Conservation (phyloP, 306 rosid genomes). For the Arachis hypogaea region DNA sequence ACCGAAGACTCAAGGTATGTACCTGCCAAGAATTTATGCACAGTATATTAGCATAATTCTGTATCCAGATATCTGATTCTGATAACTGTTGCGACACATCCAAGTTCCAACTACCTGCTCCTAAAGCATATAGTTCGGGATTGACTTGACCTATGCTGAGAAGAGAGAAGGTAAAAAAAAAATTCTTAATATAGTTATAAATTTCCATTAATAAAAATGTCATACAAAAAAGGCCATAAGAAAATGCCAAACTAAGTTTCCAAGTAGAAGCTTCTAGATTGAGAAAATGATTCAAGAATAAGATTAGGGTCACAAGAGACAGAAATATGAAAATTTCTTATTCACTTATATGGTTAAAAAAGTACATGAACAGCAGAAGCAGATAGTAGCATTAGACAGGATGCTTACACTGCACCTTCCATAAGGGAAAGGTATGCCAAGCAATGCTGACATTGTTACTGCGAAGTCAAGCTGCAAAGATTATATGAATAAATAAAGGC, state of each 20-base stretch:
- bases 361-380: slow-evolving; percentile 20
- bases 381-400: slow-evolving; percentile 42
- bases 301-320: slow-evolving; percentile 17
- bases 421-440: slow-evolving; percentile 93
- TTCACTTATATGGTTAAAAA: slow-evolving; percentile 21
- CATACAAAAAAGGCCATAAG: slow-evolving; percentile 25
- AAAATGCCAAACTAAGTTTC: slow-evolving; percentile 28
- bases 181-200: slow-evolving; percentile 27
- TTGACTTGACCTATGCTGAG: slow-evolving; percentile 89
- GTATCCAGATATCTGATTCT: slow-evolving; percentile 68
- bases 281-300: slow-evolving; percentile 28
- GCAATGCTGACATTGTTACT: slow-evolving; percentile 83
- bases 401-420: slow-evolving; percentile 98
- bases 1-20: slow-evolving; percentile 22
- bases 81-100: slow-evolving; percentile 50
- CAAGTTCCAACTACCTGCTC: slow-evolving; percentile 60
- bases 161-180: slow-evolving; percentile 33
- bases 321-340: slow-evolving; percentile 8
- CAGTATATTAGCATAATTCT: slow-evolving; percentile 71
- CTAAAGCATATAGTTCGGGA: slow-evolving; percentile 82
- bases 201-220: slow-evolving; percentile 27
- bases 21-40: slow-evolving; percentile 99
- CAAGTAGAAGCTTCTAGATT: slow-evolving; percentile 39
- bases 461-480: slow-evolving; percentile 95
- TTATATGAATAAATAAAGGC: slow-evolving; percentile 41